These are phyloP conservation scores for Kurtzmaniella quercitrusa DNA, from an alignment of 1,139 yeast species.

Conservation along the genomic window DNA sequence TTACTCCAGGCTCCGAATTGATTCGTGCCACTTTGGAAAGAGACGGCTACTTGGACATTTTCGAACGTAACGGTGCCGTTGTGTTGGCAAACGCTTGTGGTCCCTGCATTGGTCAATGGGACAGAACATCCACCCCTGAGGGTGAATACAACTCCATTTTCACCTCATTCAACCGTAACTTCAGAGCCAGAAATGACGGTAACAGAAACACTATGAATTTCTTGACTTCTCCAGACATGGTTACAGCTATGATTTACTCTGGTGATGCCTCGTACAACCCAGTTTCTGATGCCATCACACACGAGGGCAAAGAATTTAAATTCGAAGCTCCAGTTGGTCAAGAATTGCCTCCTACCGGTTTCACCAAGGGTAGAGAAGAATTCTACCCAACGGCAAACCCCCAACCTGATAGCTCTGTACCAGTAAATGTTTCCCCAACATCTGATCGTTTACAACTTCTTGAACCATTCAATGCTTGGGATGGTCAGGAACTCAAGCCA, in stretches of 20 bases:
- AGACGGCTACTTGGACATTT: slow-evolving; percentile 80
- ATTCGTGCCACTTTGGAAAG: slow-evolving; percentile 95
- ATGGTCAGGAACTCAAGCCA: slow-evolving; percentile 74
- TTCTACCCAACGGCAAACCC: slow-evolving; percentile 87
- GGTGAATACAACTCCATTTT: slow-evolving; percentile 72
- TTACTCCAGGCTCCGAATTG: slow-evolving; percentile 98
- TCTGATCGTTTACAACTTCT: slow-evolving; percentile 73
- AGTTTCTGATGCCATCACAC: slow-evolving; percentile 64
- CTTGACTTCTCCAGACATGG: slow-evolving; percentile 94
- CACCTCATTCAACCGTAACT: slow-evolving; percentile 94
- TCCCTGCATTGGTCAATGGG: slow-evolving; percentile 99
- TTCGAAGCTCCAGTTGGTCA: slow-evolving; percentile 77
- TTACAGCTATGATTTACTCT: slow-evolving; percentile 92
- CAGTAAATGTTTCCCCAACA: slow-evolving; percentile 69
- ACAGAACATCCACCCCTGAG: slow-evolving; percentile 52
- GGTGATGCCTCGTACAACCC: slow-evolving; percentile 92
- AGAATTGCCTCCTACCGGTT: slow-evolving; percentile 79
- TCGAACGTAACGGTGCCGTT: slow-evolving; percentile 80
- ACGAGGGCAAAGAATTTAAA: slow-evolving; percentile 66
- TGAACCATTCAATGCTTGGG: slow-evolving; percentile 86
- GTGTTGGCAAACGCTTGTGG: slow-evolving; percentile 98
- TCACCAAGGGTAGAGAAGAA: slow-evolving; percentile 73
- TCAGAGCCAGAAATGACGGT: slow-evolving; percentile 96
- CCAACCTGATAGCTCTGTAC: slow-evolving; percentile 62
- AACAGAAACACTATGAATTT: slow-evolving; percentile 96